Percentiles rank a stretch among this genome's conserved stretches.
phyloP scores from a whole-genome alignment of 2,329 filamentous ascomycete species.

The Pyricularia pennisetigena region DNA sequence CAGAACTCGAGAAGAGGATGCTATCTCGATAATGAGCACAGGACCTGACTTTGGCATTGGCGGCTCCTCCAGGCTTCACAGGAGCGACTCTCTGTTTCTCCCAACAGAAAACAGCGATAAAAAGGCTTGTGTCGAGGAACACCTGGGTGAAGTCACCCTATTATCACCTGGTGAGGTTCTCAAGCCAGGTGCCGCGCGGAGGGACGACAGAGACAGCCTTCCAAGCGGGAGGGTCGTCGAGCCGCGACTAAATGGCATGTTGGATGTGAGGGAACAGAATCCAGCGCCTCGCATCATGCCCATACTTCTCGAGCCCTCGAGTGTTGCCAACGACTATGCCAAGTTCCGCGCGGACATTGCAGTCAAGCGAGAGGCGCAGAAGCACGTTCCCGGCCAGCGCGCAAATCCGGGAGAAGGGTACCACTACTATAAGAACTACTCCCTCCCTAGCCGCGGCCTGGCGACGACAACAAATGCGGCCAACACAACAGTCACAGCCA shows the following conservation, averaged over 20 bases:
- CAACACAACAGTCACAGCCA: not conserved
- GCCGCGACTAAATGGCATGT: not conserved
- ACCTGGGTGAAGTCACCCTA: not conserved
- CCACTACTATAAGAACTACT: not conserved
- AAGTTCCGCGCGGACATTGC: not conserved
- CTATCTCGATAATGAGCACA: not conserved
- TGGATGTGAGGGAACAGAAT: not conserved
- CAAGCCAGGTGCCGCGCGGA: not conserved
- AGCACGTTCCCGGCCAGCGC: not conserved
- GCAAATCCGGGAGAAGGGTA: not conserved
- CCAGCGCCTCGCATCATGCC: not conserved
- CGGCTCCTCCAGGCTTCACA: not conserved
- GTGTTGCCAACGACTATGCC: not conserved
- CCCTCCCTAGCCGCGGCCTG: not conserved
- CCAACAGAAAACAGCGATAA: not conserved
- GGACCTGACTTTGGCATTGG: not conserved
- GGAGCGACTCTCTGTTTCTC: not conserved
- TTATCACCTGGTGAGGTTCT: not conserved
- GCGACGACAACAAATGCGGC: not conserved
- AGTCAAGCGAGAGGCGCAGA: not conserved
- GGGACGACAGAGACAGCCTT: not conserved
- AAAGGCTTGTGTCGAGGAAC: not conserved
- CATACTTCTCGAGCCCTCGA: not conserved
- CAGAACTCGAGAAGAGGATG: not conserved
- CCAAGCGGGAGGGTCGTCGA: not conserved